phyloP scores from a whole-genome alignment of 148 eudicot genomes.

The Pharnaceum exiguum region DNA sequence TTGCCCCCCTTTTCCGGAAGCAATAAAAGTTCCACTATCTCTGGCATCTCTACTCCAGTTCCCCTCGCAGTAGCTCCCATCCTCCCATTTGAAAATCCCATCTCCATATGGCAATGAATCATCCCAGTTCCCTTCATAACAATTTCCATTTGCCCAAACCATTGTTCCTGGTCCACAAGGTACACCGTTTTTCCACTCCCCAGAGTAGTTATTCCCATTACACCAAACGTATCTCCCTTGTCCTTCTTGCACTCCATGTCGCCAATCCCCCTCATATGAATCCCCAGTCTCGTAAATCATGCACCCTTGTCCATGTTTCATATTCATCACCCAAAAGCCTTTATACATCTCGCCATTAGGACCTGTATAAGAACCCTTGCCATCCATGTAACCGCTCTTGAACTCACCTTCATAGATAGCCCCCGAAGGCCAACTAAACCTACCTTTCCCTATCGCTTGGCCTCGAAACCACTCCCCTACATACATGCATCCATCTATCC shows the following conservation, averaged over 20 bases:
- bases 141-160: conserved; percentile 63
- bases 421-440: conserved; percentile 89
- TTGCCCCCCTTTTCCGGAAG: conserved; percentile 16
- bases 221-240: conserved; percentile 81
- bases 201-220: conserved; percentile 53
- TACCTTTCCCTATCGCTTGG: conserved; percentile 77
- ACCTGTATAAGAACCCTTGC: conserved; percentile 64
- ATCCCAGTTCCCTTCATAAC: conserved; percentile 72
- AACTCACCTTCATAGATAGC: conserved; percentile 86
- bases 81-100: conserved; percentile 56
- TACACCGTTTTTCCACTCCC: conserved; percentile 74
- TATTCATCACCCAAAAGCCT: conserved; percentile 85
- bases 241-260: conserved; percentile 74
- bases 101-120: conserved; percentile 81
- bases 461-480: conserved; percentile 87
- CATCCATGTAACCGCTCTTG: conserved; percentile 90
- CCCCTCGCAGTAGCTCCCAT: conserved; percentile 70
- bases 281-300: conserved; percentile 60
- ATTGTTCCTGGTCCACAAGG: conserved; percentile 62
- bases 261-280: conserved; percentile 79
- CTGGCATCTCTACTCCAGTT: conserved; percentile 63
- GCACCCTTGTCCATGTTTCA: conserved; percentile 72
- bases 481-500: conserved; percentile 89
- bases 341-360: conserved; percentile 50
- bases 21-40: conserved; percentile 47